phyloP scores from a whole-genome alignment of 164 flowering plant genomes.

The Berberis thunbergii region DNA sequence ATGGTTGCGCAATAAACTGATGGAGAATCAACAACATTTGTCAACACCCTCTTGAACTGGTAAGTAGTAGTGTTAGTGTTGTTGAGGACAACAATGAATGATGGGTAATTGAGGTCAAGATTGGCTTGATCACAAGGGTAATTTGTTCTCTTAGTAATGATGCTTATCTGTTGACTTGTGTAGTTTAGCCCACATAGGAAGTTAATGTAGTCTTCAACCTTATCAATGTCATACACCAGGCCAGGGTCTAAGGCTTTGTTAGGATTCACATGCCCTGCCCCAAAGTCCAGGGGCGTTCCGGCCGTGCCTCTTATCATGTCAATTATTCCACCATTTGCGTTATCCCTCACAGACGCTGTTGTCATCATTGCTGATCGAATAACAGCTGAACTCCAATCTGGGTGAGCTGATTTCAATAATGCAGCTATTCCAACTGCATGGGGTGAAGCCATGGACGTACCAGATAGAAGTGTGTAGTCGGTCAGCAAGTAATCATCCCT shows the following conservation, averaged over 20 bases:
- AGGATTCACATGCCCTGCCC: slow-evolving; percentile 1
- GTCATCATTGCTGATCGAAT: slow-evolving; percentile 14
- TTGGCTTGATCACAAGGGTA: background rate
- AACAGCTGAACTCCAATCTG: slow-evolving; percentile 9
- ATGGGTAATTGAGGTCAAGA: slow-evolving; percentile 1
- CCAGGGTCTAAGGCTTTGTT: background rate
- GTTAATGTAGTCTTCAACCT: background rate
- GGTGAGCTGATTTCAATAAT: slow-evolving; percentile 7
- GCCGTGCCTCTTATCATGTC: background rate
- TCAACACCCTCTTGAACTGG: slow-evolving; percentile 1
- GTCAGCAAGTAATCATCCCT: slow-evolving; percentile 2
- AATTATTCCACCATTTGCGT: background rate
- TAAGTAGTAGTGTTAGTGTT: background rate
- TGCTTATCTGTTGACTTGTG: background rate
- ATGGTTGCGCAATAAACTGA: background rate
- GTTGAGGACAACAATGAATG: background rate
- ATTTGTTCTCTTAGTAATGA: slow-evolving; percentile 1
- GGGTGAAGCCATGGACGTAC: slow-evolving; percentile 9
- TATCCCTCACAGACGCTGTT: slow-evolving; percentile 3
- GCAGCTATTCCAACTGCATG: slow-evolving; percentile 10
- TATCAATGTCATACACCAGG: background rate
- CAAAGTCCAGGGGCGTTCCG: slow-evolving; percentile 1
- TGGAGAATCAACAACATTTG: background rate
- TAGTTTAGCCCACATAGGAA: slow-evolving; percentile 1
- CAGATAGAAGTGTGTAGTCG: slow-evolving; percentile 3